These are phyloP conservation scores for Oryza longistaminata DNA, from an alignment of 176 grass and related monocot species.

Conservation along the genomic window DNA sequence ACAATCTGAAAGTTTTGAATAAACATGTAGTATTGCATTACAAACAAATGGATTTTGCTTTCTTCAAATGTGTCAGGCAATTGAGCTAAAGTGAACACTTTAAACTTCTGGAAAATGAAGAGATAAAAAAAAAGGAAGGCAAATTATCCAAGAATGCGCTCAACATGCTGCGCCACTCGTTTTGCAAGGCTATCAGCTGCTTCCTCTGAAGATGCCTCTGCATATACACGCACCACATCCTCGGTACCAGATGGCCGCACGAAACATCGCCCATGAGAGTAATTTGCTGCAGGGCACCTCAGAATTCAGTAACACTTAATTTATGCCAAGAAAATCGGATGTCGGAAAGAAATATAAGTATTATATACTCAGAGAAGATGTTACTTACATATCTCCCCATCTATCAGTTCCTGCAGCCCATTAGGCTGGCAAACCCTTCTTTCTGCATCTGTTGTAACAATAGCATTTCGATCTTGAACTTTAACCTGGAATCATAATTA, in stretches of 20 bases:
- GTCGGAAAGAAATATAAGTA: not conserved
- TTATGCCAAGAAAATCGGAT: not conserved
- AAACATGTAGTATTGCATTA: not conserved
- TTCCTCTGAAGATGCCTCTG: conserved; percentile 72
- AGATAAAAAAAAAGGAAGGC: not conserved
- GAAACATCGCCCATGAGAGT: conserved; percentile 73
- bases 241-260: conserved; percentile 87
- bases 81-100: not conserved
- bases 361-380: not conserved
- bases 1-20: not conserved
- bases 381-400: conserved; percentile 60
- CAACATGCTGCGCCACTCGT: conserved; percentile 63
- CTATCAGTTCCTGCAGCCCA: conserved; percentile 76
- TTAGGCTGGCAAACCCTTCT: conserved; percentile 64
- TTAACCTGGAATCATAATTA: conserved; percentile 59
- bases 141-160: conserved; percentile 53
- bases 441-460: conserved; percentile 77
- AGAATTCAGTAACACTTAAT: not conserved
- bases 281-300: conserved; percentile 52
- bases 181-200: conserved; percentile 69
- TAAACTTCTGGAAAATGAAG: not conserved
- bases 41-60: not conserved
- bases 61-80: not conserved
- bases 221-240: conserved; percentile 86
- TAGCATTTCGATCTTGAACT: conserved; percentile 71